Evolutionary conservation across 2,329 filamentous ascomycete genomes (phyloP), one percentile per base, ranked within the genome.

Genomic region (Laburnicola sp.): DNA sequence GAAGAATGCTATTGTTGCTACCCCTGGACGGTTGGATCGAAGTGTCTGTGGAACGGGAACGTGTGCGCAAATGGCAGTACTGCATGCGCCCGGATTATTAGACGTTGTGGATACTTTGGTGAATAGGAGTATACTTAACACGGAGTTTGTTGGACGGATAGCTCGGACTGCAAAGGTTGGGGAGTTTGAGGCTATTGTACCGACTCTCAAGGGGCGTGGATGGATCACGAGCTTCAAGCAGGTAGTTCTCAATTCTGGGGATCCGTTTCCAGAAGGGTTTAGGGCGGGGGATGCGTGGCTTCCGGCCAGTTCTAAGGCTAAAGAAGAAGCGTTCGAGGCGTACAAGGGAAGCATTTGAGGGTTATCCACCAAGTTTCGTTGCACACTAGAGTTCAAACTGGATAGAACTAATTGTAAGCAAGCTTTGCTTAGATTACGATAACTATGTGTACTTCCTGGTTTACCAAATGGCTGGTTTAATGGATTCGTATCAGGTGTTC

Each of bases 11-110:
- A 74, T 77, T 9, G 72, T 79, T 3, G 76, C 79, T 3, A 73
- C 74, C 0, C 76, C 76, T 0, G 76, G 76, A 0, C 59, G 77
- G n/a, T 70, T 78, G 26, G 77, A 80, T 53, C 59, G 76, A n/a
- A 77, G 76, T 50, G 77, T 76, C 1, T 78, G 76, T 44, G 77
- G 77, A 6, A 78, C 75, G 0, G 76, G 77, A 1, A 78, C 73
- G 0, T 75, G 66, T 51, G 75, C 76, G 2, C 64, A 76, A 10
- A 63, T 79, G 54, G 76, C 76, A 0, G 66, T 78, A 1, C 48
- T 80, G 22, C 73, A 79, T 58, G 74, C 74, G 1, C 66, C 71
- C 16, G 75, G 75, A 1, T 54, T 72, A 37, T 55, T 79, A 3
- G 50, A 64, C 1, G 68, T 70, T 1, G 72, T 65, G 0, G 70